Conservation (phyloP, 768 basidiomycete species). For the Dentipellis fragilis region DNA sequence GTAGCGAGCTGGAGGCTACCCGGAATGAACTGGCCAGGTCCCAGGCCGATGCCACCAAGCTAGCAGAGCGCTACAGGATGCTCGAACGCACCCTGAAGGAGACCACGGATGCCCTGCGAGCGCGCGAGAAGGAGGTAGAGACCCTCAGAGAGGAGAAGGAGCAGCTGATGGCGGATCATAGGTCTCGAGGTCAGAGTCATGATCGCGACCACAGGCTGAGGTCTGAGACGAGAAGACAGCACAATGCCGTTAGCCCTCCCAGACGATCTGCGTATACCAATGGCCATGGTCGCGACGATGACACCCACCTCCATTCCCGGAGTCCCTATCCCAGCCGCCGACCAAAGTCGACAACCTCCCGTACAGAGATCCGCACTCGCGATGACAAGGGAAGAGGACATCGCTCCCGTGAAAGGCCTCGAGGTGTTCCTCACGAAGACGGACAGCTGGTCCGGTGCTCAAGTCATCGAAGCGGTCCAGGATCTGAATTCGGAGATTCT, state of each 20-base stretch:
- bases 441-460: constrained; percentile 67
- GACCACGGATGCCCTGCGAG: constrained; percentile 46
- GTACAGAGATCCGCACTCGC: constrained; percentile 11
- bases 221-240: constrained; percentile 12
- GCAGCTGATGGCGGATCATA: constrained; percentile 3
- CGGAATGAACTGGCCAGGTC: constrained; percentile 42
- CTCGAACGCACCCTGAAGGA: constrained; percentile 58
- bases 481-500: constrained; percentile 75
- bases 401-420: constrained; percentile 43
- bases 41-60: constrained; percentile 41
- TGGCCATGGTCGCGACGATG: constrained; percentile 10
- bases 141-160: constrained; percentile 27
- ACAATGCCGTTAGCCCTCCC: constrained; percentile 7
- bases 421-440: constrained; percentile 68
- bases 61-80: constrained; percentile 52
- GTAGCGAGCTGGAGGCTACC: constrained; percentile 46
- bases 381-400: constrained; percentile 36
- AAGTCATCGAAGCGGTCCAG: constrained; percentile 68
- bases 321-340: constrained; percentile 11
- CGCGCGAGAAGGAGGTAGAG: constrained; percentile 53
- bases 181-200: constrained; percentile 11
- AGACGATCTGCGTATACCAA: constrained; percentile 8
- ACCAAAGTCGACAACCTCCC: constrained; percentile 16
- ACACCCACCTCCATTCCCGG: constrained; percentile 2
- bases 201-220: constrained; percentile 11